These are phyloP conservation scores for Xanthoconium purpureum DNA, from an alignment of 768 basidiomycete species.

Conservation along the genomic window DNA sequence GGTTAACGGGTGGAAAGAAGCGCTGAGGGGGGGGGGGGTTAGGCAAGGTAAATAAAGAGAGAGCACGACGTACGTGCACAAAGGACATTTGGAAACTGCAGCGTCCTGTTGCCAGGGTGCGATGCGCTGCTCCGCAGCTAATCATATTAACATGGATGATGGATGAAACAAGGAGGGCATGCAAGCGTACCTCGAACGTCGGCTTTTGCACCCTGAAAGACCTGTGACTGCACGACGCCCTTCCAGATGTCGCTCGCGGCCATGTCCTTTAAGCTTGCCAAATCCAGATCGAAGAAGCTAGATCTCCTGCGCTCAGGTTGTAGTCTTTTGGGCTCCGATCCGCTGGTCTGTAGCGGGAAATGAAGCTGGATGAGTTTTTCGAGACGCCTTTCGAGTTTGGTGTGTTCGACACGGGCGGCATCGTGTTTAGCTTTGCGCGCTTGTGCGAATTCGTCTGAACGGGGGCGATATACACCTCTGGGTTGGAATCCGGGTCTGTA, in stretches of 20 bases:
- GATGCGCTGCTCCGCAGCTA: conserved; percentile 84
- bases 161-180: neutral
- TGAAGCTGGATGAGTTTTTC: conserved; percentile 83
- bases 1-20: conserved; percentile 82
- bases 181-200: conserved; percentile 62
- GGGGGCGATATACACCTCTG: conserved; percentile 71
- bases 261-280: conserved; percentile 52
- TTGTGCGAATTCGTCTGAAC: conserved; percentile 76
- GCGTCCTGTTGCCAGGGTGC: conserved; percentile 94
- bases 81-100: conserved; percentile 71
- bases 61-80: conserved; percentile 64
- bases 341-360: conserved; percentile 42
- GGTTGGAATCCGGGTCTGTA: conserved; percentile 96
- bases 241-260: conserved; percentile 71
- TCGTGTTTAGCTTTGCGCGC: conserved; percentile 39
- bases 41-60: neutral
- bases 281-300: conserved; percentile 71
- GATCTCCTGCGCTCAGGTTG: conserved; percentile 45
- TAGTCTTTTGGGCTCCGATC: conserved; percentile 6
- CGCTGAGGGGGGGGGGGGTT: conserved; percentile 32
- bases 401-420: conserved; percentile 67
- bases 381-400: conserved; percentile 79
- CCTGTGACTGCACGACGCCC: conserved; percentile 49
- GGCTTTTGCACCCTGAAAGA: conserved; percentile 45
- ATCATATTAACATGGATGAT: neutral